These are phyloP conservation scores for Grammothele lineata DNA, from an alignment of 768 basidiomycete species.

Conservation along the genomic window DNA sequence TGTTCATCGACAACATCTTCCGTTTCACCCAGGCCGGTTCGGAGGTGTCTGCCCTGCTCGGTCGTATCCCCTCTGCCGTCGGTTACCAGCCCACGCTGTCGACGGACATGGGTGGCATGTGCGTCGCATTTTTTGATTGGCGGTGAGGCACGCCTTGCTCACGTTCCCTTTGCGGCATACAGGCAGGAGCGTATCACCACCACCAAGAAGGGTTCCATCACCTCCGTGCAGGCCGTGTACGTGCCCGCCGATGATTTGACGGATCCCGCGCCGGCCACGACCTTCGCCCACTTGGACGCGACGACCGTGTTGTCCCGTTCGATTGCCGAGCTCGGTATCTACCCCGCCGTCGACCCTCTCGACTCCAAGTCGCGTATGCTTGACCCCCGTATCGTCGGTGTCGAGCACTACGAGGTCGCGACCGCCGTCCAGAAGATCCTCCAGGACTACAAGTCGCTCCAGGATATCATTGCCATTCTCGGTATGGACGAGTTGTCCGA, in stretches of 20 bases:
- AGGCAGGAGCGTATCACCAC: conserved; percentile 99
- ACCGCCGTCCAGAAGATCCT: conserved; percentile 97
- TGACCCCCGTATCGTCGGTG: conserved; percentile 96
- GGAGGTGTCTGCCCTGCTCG: conserved; percentile 98
- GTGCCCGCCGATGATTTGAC: conserved; percentile 99
- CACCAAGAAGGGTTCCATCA: conserved; percentile 99
- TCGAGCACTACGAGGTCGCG: conserved; percentile 94
- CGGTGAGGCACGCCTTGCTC: not conserved
- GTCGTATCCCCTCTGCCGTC: conserved; percentile 99
- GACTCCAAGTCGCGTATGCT: conserved; percentile 99
- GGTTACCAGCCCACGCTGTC: conserved; percentile 99
- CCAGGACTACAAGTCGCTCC: conserved; percentile 93
- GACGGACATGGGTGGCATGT: conserved; percentile 99
- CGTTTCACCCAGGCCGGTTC: conserved; percentile 99
- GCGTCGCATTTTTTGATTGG: conserved; percentile 29
- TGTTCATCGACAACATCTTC: conserved; percentile 99
- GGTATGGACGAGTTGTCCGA: conserved; percentile 99
- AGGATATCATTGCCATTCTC: conserved; percentile 99
- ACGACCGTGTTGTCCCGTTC: conserved; percentile 99
- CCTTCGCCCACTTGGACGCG: conserved; percentile 99
- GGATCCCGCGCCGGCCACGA: conserved; percentile 98
- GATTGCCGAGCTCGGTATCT: conserved; percentile 98
- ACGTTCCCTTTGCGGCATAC: conserved; percentile 11
- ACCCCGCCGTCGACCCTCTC: conserved; percentile 98
- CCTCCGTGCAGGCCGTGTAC: conserved; percentile 99